Base-by-base conservation (phyloP, 2,329 filamentous ascomycete genomes). In the Trichoderma asperellum region DNA sequence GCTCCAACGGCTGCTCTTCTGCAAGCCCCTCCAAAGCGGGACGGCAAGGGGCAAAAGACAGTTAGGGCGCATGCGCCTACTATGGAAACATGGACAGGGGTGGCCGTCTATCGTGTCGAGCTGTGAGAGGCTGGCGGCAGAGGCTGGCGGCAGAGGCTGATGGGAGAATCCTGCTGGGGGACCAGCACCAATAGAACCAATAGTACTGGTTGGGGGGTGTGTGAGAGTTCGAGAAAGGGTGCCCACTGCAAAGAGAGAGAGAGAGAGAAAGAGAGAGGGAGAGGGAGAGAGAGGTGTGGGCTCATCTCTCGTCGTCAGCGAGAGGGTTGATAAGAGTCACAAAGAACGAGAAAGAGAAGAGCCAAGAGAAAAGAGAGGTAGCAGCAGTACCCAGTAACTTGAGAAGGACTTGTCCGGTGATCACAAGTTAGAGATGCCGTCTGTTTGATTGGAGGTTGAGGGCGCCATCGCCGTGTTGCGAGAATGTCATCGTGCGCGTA, bases 61-160 rank as follows among this genome's bases (percentile, higher is more conserved):
- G 37, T 49, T 61, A 63, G 59, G 67, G 60, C 68, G 40, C 61
- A 61, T 69, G 68, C 61, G 37, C 32, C 40, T 49, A 37, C 55
- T 59, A 67, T 59, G 55, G 63, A 52, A 52, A 67, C 37, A 56
- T 49, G 29, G 34, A 67, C 62, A 65, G 62, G 61, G 68, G 63
- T 56, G 64, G 63, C 47, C 56, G 52, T 68, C 32, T 73, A 71
- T 78, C 76, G 76, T 78, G 76, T 78, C 76, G 73, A 70, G 60
- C 75, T 77, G 71, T 78, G 76, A 78, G 75, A 78, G 76, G 76
- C 73, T 72, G 71, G 59, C 61, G 66, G 47, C n/a, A 78, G 75
- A 78, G 76, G 76, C 73, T 72, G 71, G 59, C 61, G 66, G 47
- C n/a, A 68, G 58, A 68, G 61, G 62, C 69, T 69, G 58, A 60